Percentiles rank a stretch among this genome's conserved stretches.
phyloP scores from a whole-genome alignment of 768 basidiomycete genomes.

The Royoungia palumana region DNA sequence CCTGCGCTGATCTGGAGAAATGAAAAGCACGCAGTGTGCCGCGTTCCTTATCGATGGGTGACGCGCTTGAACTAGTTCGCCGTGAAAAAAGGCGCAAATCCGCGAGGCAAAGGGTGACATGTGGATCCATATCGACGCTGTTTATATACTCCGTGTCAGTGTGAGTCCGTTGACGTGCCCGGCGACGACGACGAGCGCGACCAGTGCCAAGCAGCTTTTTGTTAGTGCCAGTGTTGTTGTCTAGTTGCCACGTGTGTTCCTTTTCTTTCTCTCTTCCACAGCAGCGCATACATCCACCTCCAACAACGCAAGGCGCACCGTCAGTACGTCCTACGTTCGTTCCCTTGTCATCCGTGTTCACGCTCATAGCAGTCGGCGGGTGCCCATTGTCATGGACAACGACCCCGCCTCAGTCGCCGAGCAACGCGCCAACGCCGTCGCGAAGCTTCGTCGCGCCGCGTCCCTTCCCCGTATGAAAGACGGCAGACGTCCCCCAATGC shows the following conservation, averaged over 20 bases:
- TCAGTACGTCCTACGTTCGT: conserved; percentile 4
- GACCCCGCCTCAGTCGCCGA: conserved; percentile 53
- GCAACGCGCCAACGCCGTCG: conserved; percentile 84
- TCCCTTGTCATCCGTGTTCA: background rate
- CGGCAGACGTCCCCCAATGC: conserved; percentile 85
- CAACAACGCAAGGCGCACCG: conserved; percentile 1
- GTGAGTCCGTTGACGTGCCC: background rate
- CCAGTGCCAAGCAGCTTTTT: background rate
- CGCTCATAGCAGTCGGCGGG: conserved; percentile 5
- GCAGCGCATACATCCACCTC: conserved; percentile 12
- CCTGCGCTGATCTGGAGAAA: conserved; percentile 29
- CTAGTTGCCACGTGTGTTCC: conserved; percentile 14
- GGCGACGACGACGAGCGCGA: conserved; percentile 1
- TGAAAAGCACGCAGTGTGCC: conserved; percentile 26
- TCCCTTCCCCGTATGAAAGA: conserved; percentile 91
- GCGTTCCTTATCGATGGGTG: conserved; percentile 26
- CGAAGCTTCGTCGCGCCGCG: conserved; percentile 88
- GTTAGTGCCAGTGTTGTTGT: no score
- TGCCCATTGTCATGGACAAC: conserved; percentile 27
- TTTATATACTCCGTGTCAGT: conserved; percentile 14
- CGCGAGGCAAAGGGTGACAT: conserved; percentile 25
- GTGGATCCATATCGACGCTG: conserved; percentile 22
- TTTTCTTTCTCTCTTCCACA: background rate
- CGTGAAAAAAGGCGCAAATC: conserved; percentile 14
- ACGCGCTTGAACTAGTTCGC: background rate